A percentile compares a stretch with the other conserved stretches of the same genome.
phyloP scores from a whole-genome alignment of 2,329 filamentous ascomycete species.

The Metarhizium album region DNA sequence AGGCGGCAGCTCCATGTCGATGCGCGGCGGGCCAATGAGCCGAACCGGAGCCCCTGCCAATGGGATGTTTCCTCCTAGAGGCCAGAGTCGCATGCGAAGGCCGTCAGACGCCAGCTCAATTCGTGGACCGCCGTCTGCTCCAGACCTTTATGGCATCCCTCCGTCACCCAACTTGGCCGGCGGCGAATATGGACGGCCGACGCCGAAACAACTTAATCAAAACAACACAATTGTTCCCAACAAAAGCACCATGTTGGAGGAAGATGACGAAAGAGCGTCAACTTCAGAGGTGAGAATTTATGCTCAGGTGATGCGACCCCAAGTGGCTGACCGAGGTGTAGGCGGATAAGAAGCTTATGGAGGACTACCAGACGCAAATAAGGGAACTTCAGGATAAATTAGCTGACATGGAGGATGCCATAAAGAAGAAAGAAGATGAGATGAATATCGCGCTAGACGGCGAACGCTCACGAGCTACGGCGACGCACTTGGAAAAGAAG shows the following conservation, averaged over 20 bases:
- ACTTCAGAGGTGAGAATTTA: conserved; percentile 28
- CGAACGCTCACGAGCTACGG: conserved; percentile 42
- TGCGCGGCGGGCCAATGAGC: conserved; percentile 46
- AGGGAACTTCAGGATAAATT: conserved; percentile 64
- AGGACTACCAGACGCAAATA: conserved; percentile 73
- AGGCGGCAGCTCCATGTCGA: conserved; percentile 56
- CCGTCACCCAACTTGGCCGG: conserved; percentile 47
- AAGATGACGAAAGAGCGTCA: conserved; percentile 59
- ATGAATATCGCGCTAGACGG: conserved; percentile 48
- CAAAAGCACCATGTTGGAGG: conserved; percentile 95
- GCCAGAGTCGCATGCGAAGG: conserved; percentile 41
- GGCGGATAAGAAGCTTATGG: conserved; percentile 60
- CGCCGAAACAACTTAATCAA: conserved; percentile 75
- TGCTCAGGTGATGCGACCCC: not conserved
- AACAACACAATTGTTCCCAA: conserved; percentile 96
- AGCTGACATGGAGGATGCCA: conserved; percentile 54
- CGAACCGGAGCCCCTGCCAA: conserved; percentile 53
- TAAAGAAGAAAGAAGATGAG: conserved; percentile 64
- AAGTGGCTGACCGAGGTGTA: conserved; percentile 17
- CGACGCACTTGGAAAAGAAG: conserved; percentile 52
- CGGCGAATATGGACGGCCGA: conserved; percentile 62
- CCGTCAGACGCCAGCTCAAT: conserved; percentile 55
- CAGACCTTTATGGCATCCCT: conserved; percentile 41
- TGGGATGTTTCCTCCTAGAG: conserved; percentile 37
- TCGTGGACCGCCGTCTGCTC: conserved; percentile 30